A percentile compares a stretch with the other conserved stretches of the same genome.
phyloP scores from a whole-genome alignment of 208 protist genomes.

The Leishmania major region DNA sequence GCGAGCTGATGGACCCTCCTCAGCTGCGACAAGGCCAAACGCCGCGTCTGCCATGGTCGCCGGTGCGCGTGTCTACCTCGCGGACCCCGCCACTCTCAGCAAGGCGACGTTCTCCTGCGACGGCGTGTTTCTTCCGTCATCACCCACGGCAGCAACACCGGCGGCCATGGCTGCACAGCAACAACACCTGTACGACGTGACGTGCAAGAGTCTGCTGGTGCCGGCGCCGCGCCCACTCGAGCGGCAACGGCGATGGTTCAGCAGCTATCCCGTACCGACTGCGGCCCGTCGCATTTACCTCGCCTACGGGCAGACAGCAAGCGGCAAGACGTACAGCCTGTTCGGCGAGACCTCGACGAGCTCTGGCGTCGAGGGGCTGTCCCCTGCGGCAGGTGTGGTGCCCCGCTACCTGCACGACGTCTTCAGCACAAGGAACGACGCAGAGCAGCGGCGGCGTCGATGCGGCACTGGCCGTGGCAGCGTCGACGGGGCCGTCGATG shows the following conservation, averaged over 20 bases:
- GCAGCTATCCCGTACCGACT: background rate
- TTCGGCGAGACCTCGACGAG: constrained; percentile 38
- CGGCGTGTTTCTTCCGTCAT: constrained; percentile 33
- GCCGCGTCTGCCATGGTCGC: background rate
- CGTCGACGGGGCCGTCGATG: no score
- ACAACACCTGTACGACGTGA: constrained; percentile 26
- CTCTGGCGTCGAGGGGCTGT: background rate
- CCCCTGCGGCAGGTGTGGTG: constrained; percentile 45
- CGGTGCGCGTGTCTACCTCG: constrained; percentile 22
- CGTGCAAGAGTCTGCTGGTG: constrained; percentile 16
- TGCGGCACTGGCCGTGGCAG: background rate
- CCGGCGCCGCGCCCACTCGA: background rate
- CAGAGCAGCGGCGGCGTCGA: background rate
- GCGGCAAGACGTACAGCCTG: constrained; percentile 86
- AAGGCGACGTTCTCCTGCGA: constrained; percentile 45
- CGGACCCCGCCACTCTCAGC: constrained; percentile 43
- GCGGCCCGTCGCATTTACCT: constrained; percentile 43
- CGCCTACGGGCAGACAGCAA: constrained; percentile 86
- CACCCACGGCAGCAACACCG: constrained; percentile 21
- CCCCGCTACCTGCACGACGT: constrained; percentile 58
- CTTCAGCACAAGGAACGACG: constrained; percentile 13
- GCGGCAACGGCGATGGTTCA: background rate
- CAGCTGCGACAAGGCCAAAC: background rate
- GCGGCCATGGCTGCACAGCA: constrained; percentile 12
- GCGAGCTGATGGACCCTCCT: constrained; percentile 7